Evolutionary conservation across 2,329 filamentous ascomycete species (phyloP).

Genomic region (Cryphonectria naterciae): DNA sequence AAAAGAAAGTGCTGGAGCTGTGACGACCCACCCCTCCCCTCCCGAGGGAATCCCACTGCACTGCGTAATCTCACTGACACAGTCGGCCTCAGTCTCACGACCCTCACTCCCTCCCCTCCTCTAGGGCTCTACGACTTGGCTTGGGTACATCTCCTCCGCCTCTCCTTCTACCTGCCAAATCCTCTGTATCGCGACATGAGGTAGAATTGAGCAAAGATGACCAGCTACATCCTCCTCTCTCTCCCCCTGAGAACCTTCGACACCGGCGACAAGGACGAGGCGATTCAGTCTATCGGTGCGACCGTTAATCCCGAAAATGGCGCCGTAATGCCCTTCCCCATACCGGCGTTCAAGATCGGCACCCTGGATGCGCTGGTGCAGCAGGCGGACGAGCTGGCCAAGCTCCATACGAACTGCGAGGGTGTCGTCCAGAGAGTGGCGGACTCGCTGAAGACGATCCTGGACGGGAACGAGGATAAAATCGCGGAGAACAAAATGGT

Average conservation of each 20-base stretch:
- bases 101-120: background rate
- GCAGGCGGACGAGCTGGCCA: conserved; percentile 92
- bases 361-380: conserved; percentile 93
- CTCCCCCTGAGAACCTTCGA: conserved; percentile 86
- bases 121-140: conserved; percentile 5
- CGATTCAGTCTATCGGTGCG: conserved; percentile 73
- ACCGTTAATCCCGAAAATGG: conserved; percentile 77
- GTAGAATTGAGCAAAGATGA: conserved; percentile 42
- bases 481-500: conserved; percentile 87
- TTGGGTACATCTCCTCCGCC: background rate
- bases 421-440: conserved; percentile 85
- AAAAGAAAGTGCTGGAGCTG: background rate
- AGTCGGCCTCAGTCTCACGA: background rate
- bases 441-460: conserved; percentile 79
- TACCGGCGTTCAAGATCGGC: conserved; percentile 97
- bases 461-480: conserved; percentile 84
- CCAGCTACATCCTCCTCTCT: conserved; percentile 85
- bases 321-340: conserved; percentile 74
- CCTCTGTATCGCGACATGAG: conserved; percentile 28
- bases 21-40: conserved; percentile 10
- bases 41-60: background rate
- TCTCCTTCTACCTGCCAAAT: background rate
- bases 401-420: conserved; percentile 81
- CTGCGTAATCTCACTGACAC: conserved; percentile 16
- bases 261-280: conserved; percentile 78